phyloP scores from a whole-genome alignment of 2,329 filamentous ascomycete genomes.

The Calcarisporium arbuscula region DNA sequence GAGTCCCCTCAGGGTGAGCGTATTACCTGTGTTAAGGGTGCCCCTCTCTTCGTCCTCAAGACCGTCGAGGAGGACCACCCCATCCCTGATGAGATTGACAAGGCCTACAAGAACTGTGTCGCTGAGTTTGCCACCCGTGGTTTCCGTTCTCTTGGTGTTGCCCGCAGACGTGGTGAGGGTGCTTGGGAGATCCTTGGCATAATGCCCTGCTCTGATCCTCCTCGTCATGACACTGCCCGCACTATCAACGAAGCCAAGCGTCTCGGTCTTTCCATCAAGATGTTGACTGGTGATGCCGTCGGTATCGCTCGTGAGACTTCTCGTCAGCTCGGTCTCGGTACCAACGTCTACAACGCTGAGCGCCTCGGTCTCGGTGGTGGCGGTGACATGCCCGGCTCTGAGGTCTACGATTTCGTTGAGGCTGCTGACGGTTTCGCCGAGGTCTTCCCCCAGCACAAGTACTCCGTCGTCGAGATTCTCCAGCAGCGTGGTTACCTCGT shows the following conservation, averaged over 20 bases:
- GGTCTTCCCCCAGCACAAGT: conserved; percentile 94
- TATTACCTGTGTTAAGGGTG: conserved; percentile 87
- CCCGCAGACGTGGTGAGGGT: conserved; percentile 76
- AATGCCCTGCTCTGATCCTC: conserved; percentile 90
- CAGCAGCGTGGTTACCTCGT: conserved; percentile 91
- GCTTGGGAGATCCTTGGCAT: conserved; percentile 90
- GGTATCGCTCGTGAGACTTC: conserved; percentile 90
- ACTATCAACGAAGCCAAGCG: conserved; percentile 86
- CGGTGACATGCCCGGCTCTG: conserved; percentile 87
- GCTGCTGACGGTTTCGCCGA: conserved; percentile 92
- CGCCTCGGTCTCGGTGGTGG: conserved; percentile 84
- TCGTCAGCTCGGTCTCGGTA: conserved; percentile 83
- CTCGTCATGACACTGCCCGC: conserved; percentile 82
- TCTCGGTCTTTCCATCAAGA: conserved; percentile 87
- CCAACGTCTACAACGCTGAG: conserved; percentile 91
- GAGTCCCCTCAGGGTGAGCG: conserved; percentile 76
- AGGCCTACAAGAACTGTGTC: conserved; percentile 87
- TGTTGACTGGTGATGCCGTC: conserved; percentile 92
- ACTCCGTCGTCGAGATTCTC: conserved; percentile 87
- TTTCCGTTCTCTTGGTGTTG: conserved; percentile 90
- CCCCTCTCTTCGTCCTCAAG: conserved; percentile 79
- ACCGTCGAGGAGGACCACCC: conserved; percentile 81
- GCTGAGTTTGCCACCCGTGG: conserved; percentile 87
- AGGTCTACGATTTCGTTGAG: conserved; percentile 93
- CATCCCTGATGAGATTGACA: conserved; percentile 69